phyloP scores from a whole-genome alignment of 2,329 filamentous ascomycete genomes.

The Aphanocladium album region DNA sequence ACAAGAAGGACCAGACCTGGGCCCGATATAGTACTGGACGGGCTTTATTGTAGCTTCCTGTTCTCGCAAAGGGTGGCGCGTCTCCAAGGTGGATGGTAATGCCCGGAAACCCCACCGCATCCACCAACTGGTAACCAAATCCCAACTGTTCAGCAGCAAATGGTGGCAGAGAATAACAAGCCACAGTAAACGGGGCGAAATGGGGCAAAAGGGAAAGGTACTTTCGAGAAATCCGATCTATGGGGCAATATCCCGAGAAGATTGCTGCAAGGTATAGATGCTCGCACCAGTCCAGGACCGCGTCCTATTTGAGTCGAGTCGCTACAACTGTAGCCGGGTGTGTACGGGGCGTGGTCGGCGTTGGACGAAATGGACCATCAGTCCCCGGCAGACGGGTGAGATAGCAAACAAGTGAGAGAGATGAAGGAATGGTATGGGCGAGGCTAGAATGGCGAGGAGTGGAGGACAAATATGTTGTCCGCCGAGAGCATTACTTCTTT shows the following conservation, averaged over 20 bases:
- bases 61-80: slow-evolving; percentile 3
- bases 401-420: slow-evolving; percentile 7
- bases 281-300: not conserved
- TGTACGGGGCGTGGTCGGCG: not conserved
- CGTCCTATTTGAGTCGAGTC: not conserved
- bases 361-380: not conserved
- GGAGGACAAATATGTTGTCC: slow-evolving; percentile 11
- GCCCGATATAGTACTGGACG: not conserved
- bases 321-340: not conserved
- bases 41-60: not conserved
- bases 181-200: not conserved
- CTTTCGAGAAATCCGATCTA: slow-evolving; percentile 1
- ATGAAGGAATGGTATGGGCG: not conserved
- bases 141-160: not conserved
- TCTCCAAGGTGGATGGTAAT: slow-evolving; percentile 6
- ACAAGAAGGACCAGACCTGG: not conserved
- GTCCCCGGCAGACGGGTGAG: not conserved
- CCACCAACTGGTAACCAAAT: slow-evolving; percentile 7
- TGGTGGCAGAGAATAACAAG: not conserved
- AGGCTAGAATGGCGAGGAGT: not conserved
- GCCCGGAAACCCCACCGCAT: slow-evolving; percentile 4
- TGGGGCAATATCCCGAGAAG: slow-evolving; percentile 2
- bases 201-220: not conserved
- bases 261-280: not conserved
- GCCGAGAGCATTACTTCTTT: slow-evolving; percentile 13